phyloP scores from a whole-genome alignment of 306 rosid genomes.

The Cucumis melo region DNA sequence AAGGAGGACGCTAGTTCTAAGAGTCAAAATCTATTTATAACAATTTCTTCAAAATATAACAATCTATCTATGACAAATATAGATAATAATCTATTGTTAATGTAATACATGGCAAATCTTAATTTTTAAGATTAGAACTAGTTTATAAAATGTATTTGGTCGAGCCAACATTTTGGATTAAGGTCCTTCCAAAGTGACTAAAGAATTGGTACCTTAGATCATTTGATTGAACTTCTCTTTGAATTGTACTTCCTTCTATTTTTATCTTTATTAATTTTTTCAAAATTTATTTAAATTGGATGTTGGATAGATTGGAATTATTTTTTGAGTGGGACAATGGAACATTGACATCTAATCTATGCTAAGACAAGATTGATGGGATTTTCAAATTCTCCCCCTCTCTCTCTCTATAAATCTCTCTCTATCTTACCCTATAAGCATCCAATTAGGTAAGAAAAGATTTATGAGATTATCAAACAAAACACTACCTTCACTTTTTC shows the following conservation, averaged over 20 bases:
- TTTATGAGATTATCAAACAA: background rate
- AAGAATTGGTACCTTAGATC: background rate
- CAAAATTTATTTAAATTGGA: background rate
- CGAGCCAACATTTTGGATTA: background rate
- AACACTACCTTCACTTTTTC: background rate
- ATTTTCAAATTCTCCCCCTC: conserved; percentile 11
- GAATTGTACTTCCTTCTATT: background rate
- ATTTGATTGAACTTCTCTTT: conserved; percentile 2
- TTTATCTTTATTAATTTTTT: no score
- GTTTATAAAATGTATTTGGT: background rate
- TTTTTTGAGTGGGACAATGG: background rate
- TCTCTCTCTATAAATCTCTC: background rate
- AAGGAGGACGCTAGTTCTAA: no score
- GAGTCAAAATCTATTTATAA: no score
- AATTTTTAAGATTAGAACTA: no score
- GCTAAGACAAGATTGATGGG: conserved; percentile 25
- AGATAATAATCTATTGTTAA: no score
- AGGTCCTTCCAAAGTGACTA: background rate
- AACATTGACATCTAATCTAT: background rate
- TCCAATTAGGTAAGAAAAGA: background rate
- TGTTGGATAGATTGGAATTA: conserved; percentile 3
- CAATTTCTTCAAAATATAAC: no score
- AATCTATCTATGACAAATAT: no score
- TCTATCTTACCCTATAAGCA: background rate
- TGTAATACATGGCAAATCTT: no score